Evolutionary conservation across 768 basidiomycete genomes (phyloP), one percentile per base, ranked within the genome.

Genomic region (Phaeotremella fagi): DNA sequence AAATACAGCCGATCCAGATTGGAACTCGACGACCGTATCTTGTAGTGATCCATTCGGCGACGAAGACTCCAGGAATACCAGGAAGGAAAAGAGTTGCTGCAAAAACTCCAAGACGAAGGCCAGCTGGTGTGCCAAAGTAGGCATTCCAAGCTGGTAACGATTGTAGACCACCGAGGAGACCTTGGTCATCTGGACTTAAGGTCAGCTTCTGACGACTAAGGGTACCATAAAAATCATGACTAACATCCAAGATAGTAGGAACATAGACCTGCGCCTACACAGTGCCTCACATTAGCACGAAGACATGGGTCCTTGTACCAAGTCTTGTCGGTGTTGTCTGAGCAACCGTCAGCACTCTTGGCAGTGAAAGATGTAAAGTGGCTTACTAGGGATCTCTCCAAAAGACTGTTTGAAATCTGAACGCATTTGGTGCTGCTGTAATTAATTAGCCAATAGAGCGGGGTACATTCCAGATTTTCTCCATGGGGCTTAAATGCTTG

Each of bases 301-400:
- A 52, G 31, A 9, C 42, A 25, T 6, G 43, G 24, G 31, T 52
- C 51, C 22, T 46, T 45, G 43, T 44, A 52, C 51, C 51, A 52
- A 16, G 25, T 14, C 9, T 11, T 9, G 24, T 45, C 24, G 28
- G 51, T 46, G 31, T 52, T 52, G 44, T 52, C 51, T 52, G 33
- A 15, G 20, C 18, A 6, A 15, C 22, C 28, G 15, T 36, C 33
- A 35, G 9, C 33, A 35, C 11, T 35, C 11, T n/a, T 35, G 11
- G 33, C 33, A 35, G 9, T n/a, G 33, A 35, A n/a, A 9, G 33
- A 35, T 9, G 11, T 35, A 9, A 9, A 9, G n/a, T n/a, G 33
- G n/a, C 33, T n/a, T 35, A 35, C 33, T 35, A 35, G 33, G 33
- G n/a, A 35, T 35, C 11, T 35, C 33, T n/a, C 11, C 33, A n/a